A percentile compares a stretch with the other conserved stretches of the same genome.
Evolutionary conservation across 164 flowering plant genomes (phyloP).

Genomic region (Pachysandra terminalis): DNA sequence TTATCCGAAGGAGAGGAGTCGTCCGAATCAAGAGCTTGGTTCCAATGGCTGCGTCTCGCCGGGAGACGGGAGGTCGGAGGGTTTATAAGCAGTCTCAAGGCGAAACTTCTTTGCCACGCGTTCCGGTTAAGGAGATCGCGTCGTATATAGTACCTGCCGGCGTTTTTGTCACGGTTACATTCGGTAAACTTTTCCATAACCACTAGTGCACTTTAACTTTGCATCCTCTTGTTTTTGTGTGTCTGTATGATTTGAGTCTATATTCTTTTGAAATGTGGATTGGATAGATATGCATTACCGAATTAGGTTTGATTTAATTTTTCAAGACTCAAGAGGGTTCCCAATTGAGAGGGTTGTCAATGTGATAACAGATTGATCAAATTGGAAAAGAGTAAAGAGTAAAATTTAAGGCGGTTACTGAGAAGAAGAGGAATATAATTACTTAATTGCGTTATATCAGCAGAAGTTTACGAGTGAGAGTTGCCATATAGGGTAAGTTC

Average conservation of each 20-base stretch:
- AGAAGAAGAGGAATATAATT: neutral
- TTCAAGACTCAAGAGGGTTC: neutral
- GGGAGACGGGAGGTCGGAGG: slow-evolving; percentile 35
- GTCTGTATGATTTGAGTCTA: neutral
- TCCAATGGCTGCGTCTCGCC: slow-evolving; percentile 32
- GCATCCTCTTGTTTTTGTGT: neutral
- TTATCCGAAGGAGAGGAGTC: slow-evolving; percentile 14
- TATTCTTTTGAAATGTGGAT: neutral
- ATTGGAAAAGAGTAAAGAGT: neutral
- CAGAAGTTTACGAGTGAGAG: neutral
- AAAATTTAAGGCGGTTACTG: neutral
- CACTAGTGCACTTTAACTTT: neutral
- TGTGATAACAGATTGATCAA: neutral
- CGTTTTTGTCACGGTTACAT: slow-evolving; percentile 39
- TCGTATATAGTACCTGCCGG: slow-evolving; percentile 51
- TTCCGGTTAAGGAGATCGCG: slow-evolving; percentile 39
- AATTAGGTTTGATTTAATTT: neutral
- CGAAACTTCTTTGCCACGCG: slow-evolving; percentile 17
- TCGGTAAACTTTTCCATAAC: slow-evolving; percentile 38
- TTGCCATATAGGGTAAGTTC: neutral
- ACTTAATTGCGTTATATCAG: too few species aligned
- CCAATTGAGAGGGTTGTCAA: neutral
- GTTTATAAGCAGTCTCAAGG: slow-evolving; percentile 61
- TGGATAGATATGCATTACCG: neutral
- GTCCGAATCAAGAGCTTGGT: slow-evolving; percentile 22